These are phyloP conservation scores for Exophiala aquamarina DNA, from an alignment of 2,329 filamentous ascomycete species.

Conservation along the genomic window DNA sequence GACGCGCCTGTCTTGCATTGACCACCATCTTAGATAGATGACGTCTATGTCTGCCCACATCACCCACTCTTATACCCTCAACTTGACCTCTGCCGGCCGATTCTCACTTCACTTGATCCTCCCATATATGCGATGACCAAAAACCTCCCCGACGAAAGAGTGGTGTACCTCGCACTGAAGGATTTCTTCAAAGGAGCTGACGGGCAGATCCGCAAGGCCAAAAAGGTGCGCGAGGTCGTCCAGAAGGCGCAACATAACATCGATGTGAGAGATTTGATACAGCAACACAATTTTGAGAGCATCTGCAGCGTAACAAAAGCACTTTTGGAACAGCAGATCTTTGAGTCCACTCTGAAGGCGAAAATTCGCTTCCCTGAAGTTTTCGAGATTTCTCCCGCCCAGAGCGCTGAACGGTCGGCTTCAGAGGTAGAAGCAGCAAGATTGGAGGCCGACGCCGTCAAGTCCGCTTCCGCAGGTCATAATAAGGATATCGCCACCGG, in stretches of 20 bases:
- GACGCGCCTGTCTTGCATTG: no score
- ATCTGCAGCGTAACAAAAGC: conserved; percentile 3
- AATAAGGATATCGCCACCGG: no score
- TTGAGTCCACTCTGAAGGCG: conserved; percentile 6
- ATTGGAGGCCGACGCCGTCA: no score
- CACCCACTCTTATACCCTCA: not conserved
- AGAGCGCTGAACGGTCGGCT: no score
- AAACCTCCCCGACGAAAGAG: conserved; percentile 2
- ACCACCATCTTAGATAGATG: no score
- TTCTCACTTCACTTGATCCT: conserved; percentile 1
- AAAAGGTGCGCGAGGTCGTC: conserved; percentile 4
- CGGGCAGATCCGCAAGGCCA: conserved; percentile 1
- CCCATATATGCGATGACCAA: not conserved
- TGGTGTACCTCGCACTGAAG: conserved; percentile 5
- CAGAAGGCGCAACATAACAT: conserved; percentile 2
- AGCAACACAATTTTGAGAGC: conserved; percentile 6
- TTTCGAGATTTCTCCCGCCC: no score
- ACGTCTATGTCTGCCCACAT: not conserved
- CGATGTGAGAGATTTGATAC: conserved; percentile 3
- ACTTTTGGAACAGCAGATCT: conserved; percentile 4
- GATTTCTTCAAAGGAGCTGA: conserved; percentile 3
- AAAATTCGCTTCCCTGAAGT: no score
- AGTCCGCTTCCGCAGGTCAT: no score
- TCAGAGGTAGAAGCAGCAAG: no score
- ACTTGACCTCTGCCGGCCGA: not conserved